These are phyloP conservation scores for Isabelozyma pseudorhagii DNA, from an alignment of 805 yeast species.

Conservation along the genomic window DNA sequence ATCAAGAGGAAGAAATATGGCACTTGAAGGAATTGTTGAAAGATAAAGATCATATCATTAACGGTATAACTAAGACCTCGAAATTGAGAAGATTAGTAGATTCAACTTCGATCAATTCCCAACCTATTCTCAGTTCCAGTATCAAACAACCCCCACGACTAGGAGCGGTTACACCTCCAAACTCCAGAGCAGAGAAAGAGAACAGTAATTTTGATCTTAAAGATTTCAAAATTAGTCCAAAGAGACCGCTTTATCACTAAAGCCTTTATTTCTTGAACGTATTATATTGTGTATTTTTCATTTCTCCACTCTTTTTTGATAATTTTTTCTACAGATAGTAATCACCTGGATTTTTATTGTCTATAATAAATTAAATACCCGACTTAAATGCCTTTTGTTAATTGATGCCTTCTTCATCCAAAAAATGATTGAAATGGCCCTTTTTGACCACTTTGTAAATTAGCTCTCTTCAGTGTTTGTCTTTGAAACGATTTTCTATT, in stretches of 20 bases:
- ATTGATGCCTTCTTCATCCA: neutral
- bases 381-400: neutral
- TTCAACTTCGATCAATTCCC: slow-evolving; percentile 18
- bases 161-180: neutral
- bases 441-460: slow-evolving; percentile 21
- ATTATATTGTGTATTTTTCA: neutral
- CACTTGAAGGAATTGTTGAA: slow-evolving; percentile 60
- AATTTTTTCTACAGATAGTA: neutral
- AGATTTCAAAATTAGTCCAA: neutral
- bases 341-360: neutral
- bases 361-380: neutral
- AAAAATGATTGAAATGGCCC: slow-evolving; percentile 20
- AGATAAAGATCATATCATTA: slow-evolving; percentile 77
- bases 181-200: slow-evolving; percentile 5
- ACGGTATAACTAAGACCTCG: slow-evolving; percentile 64
- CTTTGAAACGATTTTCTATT: slow-evolving; percentile 13
- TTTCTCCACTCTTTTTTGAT: neutral
- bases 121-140: neutral
- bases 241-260: neutral
- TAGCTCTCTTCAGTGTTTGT: slow-evolving; percentile 23
- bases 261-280: neutral
- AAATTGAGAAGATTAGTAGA: slow-evolving; percentile 51
- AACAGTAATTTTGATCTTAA: slow-evolving; percentile 1
- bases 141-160: neutral
- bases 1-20: slow-evolving; percentile 64